These are phyloP conservation scores for Zygoascus meyerae DNA, from an alignment of 1,139 yeast species.

Conservation along the genomic window DNA sequence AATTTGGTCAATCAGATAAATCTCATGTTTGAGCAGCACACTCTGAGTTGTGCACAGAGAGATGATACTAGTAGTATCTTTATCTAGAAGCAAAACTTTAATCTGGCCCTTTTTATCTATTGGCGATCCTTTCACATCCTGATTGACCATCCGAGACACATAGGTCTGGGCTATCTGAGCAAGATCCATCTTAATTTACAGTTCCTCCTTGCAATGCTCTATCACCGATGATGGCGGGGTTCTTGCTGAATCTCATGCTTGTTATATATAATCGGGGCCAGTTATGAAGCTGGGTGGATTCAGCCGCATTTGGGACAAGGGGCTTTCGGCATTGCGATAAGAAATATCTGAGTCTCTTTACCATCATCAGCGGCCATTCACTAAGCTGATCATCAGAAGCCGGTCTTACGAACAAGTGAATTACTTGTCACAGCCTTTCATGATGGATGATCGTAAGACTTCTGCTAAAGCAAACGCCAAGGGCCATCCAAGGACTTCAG, in stretches of 20 bases:
- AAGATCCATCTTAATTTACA: conserved; percentile 42
- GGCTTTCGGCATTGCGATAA: too few species aligned
- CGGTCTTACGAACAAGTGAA: too few species aligned
- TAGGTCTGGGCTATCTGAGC: conserved; percentile 48
- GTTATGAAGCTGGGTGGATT: too few species aligned
- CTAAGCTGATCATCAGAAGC: too few species aligned
- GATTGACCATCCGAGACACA: conserved; percentile 42
- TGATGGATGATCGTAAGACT: conserved; percentile 1
- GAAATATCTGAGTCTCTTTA: too few species aligned
- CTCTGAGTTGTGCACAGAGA: conserved; percentile 88
- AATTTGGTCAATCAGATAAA: conserved; percentile 69
- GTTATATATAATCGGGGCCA: too few species aligned
- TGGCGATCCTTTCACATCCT: conserved; percentile 19
- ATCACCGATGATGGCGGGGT: too few species aligned
- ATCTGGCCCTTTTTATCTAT: conserved; percentile 40
- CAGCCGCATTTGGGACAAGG: too few species aligned
- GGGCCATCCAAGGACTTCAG: conserved; percentile 2
- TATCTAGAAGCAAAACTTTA: conserved; percentile 72
- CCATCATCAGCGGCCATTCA: too few species aligned
- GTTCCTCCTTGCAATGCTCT: too few species aligned
- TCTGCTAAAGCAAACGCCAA: not conserved
- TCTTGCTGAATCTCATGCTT: too few species aligned
- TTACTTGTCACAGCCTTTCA: not conserved
- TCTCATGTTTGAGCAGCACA: conserved; percentile 70
- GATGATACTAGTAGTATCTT: conserved; percentile 71